These are phyloP conservation scores for Lepidium aucheri DNA, from an alignment of 345 rosid species.

Conservation along the genomic window DNA sequence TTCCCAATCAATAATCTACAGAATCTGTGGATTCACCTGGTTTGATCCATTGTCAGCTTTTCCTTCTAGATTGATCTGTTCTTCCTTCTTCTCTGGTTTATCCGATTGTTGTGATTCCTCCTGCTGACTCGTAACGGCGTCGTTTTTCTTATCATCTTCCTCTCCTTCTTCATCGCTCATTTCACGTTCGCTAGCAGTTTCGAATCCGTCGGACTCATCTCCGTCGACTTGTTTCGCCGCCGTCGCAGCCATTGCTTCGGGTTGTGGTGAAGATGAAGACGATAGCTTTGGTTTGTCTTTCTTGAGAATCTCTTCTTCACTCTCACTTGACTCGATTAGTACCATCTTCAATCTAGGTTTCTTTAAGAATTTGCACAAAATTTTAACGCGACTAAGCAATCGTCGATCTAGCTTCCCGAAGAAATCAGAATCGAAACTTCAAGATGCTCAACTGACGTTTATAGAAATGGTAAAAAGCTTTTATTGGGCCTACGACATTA, in stretches of 20 bases:
- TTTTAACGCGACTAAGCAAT: neutral
- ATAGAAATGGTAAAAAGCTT: neutral
- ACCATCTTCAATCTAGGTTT: conserved; percentile 38
- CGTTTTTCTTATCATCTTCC: neutral
- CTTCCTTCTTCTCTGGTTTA: conserved; percentile 10
- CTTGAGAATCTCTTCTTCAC: conserved; percentile 11
- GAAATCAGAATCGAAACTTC: neutral
- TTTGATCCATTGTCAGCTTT: conserved; percentile 30
- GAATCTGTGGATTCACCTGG: conserved; percentile 26
- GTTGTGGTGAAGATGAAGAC: neutral
- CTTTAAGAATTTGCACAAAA: neutral
- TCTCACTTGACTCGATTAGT: conserved; percentile 34
- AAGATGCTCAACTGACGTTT: neutral
- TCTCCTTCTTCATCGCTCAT: conserved; percentile 42
- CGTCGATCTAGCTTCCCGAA: conserved; percentile 12
- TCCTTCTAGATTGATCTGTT: conserved; percentile 3
- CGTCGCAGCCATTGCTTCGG: conserved; percentile 20
- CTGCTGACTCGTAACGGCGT: neutral
- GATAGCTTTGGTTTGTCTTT: neutral
- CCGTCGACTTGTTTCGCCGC: conserved; percentile 22
- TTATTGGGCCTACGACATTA: neutral
- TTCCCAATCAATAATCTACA: neutral
- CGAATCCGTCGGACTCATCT: conserved; percentile 73
- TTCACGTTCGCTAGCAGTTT: conserved; percentile 84
- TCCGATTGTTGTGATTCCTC: conserved; percentile 10